Evolutionary conservation across 2,329 filamentous ascomycete species (phyloP).

Genomic region (Triangularia verruculosa): DNA sequence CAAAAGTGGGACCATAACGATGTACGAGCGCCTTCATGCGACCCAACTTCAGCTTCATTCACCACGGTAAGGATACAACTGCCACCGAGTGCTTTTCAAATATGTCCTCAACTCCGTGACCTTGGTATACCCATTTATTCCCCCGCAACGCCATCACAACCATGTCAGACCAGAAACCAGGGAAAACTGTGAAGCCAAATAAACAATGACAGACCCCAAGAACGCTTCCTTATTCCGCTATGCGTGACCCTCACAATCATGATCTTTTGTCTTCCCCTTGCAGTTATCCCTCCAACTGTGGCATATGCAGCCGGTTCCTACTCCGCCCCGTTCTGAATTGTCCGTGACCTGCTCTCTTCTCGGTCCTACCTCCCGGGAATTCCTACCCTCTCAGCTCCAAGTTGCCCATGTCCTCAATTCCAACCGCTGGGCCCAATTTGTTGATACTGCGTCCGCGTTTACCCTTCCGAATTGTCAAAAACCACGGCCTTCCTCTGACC

Average conservation of each 20-base stretch:
- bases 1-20: background rate
- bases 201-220: slow-evolving; percentile 1
- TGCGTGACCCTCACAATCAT: background rate
- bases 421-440: background rate
- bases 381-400: background rate
- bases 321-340: background rate
- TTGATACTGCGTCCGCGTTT: background rate
- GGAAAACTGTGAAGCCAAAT: background rate
- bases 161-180: background rate
- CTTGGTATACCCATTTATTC: background rate
- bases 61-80: background rate
- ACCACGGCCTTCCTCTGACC: too few species aligned
- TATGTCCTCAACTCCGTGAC: background rate
- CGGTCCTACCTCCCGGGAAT: background rate
- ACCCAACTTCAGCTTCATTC: background rate
- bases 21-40: background rate
- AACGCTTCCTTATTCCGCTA: background rate
- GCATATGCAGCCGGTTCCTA: background rate
- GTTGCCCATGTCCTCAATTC: background rate
- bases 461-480: too few species aligned
- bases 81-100: background rate
- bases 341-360: background rate
- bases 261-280: background rate
- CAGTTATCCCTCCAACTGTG: background rate
- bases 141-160: background rate